Conservation (phyloP, 2,329 filamentous ascomycete species). For the Sphaerulina musiva region DNA sequence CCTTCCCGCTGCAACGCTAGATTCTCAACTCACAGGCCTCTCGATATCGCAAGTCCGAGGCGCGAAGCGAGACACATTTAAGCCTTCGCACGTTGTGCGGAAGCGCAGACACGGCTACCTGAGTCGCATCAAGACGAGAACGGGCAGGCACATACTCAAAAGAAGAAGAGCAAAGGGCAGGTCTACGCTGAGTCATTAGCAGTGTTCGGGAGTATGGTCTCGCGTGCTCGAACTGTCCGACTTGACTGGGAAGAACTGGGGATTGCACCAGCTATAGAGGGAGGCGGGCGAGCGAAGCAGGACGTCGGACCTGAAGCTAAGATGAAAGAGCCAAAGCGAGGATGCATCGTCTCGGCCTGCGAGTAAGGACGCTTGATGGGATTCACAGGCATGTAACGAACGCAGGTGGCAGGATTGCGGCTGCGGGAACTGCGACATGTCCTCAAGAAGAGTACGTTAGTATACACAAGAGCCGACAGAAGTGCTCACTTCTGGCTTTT, state of each 20-base stretch:
- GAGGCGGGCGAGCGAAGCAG: too few relatives aligned
- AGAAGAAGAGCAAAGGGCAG: conserved; percentile 51
- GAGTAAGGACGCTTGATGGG: too few relatives aligned
- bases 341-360: too few relatives aligned
- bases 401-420: too few relatives aligned
- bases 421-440: too few relatives aligned
- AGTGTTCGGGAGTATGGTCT: background rate
- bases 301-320: too few relatives aligned
- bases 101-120: conserved; percentile 58
- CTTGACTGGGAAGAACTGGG: background rate
- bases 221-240: background rate
- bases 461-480: too few relatives aligned
- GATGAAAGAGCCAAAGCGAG: too few relatives aligned
- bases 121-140: conserved; percentile 46
- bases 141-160: conserved; percentile 49
- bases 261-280: background rate
- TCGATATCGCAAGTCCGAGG: conserved; percentile 39
- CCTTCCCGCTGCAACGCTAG: background rate
- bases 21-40: conserved; percentile 21
- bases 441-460: too few relatives aligned
- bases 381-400: too few relatives aligned
- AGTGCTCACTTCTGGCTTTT: too few relatives aligned
- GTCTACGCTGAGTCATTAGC: conserved; percentile 47
- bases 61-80: conserved; percentile 51
- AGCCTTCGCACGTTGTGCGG: conserved; percentile 53